Base-by-base conservation (phyloP, 208 protist species). In the Wallacemonas rigidus region DNA sequence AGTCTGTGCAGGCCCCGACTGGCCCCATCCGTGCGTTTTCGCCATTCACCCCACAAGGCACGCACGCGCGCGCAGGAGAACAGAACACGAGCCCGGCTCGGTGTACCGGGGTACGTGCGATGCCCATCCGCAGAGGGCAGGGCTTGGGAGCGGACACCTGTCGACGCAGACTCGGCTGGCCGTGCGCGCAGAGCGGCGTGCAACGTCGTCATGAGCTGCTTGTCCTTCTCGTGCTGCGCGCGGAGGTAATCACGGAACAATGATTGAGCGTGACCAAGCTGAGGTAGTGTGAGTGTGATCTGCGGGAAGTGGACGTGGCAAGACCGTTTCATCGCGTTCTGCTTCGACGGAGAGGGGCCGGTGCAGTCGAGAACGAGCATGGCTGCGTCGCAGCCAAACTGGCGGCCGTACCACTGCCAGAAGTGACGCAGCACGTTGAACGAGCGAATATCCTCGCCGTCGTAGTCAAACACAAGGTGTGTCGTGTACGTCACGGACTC, bases 221-320 rank as follows among this genome's bases (percentile, higher is more conserved):
- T 17, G 58, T 72, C 39, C 12, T 38, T n/a, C 15, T 58, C 44
- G 2, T 41, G 40, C 60, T 75, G 67, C 5, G 17, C 70, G 0
- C n/a, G 2, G 47, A 80, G 53, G n/a, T 39, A 55, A 9, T 76
- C 39, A 41, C 61, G 71, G 51, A 81, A 67, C 8, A 57, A 67
- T 5, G 62, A 11, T 38, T 73, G 67, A 38, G 72, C 72, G 35
- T 56, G 45, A 0, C 3, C 61, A 48, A 82, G 77, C 7, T 71
- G 67, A 2, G 62, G 26, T 3, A 89, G 51, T 39, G 64, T 80
- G 41, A 81, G 77, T 9, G 75, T 75, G 17, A 78, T 70, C 54
- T 90, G 85, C 14, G 88, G 85, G 61, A 93, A 86, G 71, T 93
- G 88, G 14, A 93, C 69, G 68, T 93, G 88, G 60, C 74, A 90